Conservation (phyloP, 2,329 filamentous ascomycete genomes). For the Metarhizium humberi region DNA sequence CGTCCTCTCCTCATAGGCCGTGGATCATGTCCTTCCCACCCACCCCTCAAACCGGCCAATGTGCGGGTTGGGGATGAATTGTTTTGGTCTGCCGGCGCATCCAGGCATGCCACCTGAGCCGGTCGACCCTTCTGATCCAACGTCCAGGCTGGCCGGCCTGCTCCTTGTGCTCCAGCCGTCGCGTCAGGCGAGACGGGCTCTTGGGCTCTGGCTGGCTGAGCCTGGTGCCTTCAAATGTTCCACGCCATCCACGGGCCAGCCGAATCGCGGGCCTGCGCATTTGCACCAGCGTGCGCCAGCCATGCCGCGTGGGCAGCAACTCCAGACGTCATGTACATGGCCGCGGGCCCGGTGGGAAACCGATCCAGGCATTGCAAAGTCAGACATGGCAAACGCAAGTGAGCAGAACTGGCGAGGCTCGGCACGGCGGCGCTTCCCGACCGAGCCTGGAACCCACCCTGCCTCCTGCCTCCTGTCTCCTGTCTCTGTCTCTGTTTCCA, state of each 20-base stretch:
- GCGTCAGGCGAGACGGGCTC: not conserved
- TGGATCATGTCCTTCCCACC: not conserved
- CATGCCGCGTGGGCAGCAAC: not conserved
- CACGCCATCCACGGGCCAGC: not conserved
- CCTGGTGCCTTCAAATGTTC: not conserved
- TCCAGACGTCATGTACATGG: not conserved
- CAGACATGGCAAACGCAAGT: not conserved
- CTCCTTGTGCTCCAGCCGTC: not conserved
- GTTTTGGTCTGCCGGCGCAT: not conserved
- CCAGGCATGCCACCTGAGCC: not conserved
- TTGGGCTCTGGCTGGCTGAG: not conserved
- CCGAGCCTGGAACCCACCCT: not conserved
- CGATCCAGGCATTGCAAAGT: not conserved
- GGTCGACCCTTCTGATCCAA: not conserved
- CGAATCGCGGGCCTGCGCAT: not conserved
- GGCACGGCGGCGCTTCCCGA: slow-evolving; percentile 8
- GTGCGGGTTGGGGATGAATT: not conserved
- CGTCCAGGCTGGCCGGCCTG: not conserved
- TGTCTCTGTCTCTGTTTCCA: no score
- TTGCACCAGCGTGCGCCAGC: not conserved
- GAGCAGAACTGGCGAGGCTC: not conserved
- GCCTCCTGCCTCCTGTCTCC: not conserved
- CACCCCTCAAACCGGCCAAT: slow-evolving; percentile 2
- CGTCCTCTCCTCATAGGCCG: not conserved
- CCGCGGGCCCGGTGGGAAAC: not conserved